These are phyloP conservation scores for Stephanodiscus minutulus DNA, from an alignment of 108 stramenopile genomes.

Conservation along the genomic window DNA sequence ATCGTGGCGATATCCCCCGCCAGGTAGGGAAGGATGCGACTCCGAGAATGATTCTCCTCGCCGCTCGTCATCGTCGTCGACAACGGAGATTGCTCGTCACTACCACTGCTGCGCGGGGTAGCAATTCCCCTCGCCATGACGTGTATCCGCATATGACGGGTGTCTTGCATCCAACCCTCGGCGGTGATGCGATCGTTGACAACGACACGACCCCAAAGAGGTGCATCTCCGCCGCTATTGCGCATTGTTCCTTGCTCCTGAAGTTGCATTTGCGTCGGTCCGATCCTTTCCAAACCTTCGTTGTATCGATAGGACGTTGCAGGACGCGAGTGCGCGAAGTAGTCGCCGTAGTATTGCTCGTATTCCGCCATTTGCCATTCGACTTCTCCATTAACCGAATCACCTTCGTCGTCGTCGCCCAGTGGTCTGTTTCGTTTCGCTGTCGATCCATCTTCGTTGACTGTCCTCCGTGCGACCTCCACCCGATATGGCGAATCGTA, in stretches of 20 bases:
- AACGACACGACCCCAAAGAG: slow-evolving; percentile 56
- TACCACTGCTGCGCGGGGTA: background rate
- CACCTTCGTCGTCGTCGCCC: background rate
- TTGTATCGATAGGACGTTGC: slow-evolving; percentile 70
- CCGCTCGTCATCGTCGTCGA: slow-evolving; percentile 1
- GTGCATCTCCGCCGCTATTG: slow-evolving; percentile 4
- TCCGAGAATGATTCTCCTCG: slow-evolving; percentile 1
- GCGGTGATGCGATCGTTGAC: slow-evolving; percentile 72
- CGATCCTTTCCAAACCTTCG: background rate
- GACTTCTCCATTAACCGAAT: background rate
- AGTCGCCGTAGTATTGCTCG: slow-evolving; percentile 50
- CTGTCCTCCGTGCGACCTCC: background rate
- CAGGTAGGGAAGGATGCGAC: slow-evolving; percentile 53
- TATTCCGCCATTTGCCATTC: slow-evolving; percentile 57
- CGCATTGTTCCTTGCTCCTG: background rate
- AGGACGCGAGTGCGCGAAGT: slow-evolving; percentile 62
- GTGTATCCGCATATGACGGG: slow-evolving; percentile 65
- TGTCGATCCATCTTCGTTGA: background rate
- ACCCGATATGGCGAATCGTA: slow-evolving; percentile 14
- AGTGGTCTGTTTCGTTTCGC: background rate
- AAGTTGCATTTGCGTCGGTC: background rate
- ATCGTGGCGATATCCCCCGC: slow-evolving; percentile 83
- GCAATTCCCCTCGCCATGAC: slow-evolving; percentile 5
- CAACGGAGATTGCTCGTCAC: background rate
- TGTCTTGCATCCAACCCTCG: slow-evolving; percentile 78